A percentile compares a stretch with the other conserved stretches of the same genome.
These are phyloP conservation scores for Bipolaris cookei DNA, from an alignment of 2,329 filamentous ascomycete genomes.

Conservation along the genomic window DNA sequence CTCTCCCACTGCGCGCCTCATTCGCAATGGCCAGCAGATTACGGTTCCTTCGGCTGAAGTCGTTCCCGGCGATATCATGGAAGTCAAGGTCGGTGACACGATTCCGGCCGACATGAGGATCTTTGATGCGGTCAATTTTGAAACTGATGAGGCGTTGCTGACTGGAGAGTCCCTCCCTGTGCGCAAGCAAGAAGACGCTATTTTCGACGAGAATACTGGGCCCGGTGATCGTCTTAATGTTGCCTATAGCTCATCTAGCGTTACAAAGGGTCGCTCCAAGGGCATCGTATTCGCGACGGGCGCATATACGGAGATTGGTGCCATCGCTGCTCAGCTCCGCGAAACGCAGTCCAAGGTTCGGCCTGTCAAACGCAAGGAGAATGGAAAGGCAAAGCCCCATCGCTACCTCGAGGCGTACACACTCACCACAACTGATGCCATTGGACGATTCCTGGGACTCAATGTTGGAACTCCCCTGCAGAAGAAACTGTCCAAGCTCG, in stretches of 20 bases:
- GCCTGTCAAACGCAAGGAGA: constrained; percentile 50
- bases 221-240: constrained; percentile 73
- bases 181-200: constrained; percentile 64
- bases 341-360: constrained; percentile 52
- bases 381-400: constrained; percentile 40
- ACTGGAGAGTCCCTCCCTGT: constrained; percentile 74
- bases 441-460: constrained; percentile 49
- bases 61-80: constrained; percentile 70
- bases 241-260: constrained; percentile 62
- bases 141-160: constrained; percentile 73
- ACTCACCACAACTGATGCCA: constrained; percentile 53
- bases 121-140: constrained; percentile 72
- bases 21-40: constrained; percentile 61
- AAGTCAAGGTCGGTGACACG: constrained; percentile 68
- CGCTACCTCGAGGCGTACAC: constrained; percentile 57
- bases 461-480: constrained; percentile 49
- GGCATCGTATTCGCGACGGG: constrained; percentile 72
- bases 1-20: constrained; percentile 53
- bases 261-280: constrained; percentile 62
- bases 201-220: constrained; percentile 60
- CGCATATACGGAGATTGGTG: constrained; percentile 75
- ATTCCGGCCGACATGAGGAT: constrained; percentile 68
- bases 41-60: constrained; percentile 63
- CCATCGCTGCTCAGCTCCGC: constrained; percentile 71
- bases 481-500: constrained; percentile 46